phyloP scores from a whole-genome alignment of 1,284 basidiomycete species.

The Microbotryum silenes-acaulis region DNA sequence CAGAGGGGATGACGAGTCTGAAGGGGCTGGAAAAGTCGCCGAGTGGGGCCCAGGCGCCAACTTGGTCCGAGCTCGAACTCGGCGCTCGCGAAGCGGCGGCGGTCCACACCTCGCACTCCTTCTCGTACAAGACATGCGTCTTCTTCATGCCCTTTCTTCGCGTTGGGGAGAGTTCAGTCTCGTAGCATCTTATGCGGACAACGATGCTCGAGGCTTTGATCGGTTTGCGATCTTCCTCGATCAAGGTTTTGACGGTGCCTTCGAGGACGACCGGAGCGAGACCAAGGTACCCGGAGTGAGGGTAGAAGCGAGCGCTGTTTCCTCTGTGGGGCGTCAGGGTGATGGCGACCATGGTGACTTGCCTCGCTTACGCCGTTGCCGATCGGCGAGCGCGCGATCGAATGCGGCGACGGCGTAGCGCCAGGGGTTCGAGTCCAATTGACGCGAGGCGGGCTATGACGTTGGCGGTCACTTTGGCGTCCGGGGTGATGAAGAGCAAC shows the following conservation, averaged over 20 bases:
- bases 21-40: constrained; percentile 61
- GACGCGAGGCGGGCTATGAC: too few relatives aligned
- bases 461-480: too few relatives aligned
- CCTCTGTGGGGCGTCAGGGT: constrained; percentile 44
- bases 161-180: constrained; percentile 56
- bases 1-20: constrained; percentile 57
- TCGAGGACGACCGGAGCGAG: constrained; percentile 67
- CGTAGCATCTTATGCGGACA: constrained; percentile 67
- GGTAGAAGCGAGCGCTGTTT: constrained; percentile 60
- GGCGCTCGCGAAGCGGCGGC: neutral
- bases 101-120: constrained; percentile 43
- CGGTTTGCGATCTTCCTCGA: constrained; percentile 59
- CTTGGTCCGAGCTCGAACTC: neutral
- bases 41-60: neutral
- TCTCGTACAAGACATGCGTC: constrained; percentile 59
- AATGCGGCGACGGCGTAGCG: too few relatives aligned
- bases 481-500: too few relatives aligned
- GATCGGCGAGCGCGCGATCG: neutral
- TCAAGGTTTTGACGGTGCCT: constrained; percentile 61
- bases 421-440: too few relatives aligned
- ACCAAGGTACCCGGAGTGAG: constrained; percentile 65
- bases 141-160: constrained; percentile 49
- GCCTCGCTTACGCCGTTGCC: neutral
- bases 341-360: constrained; percentile 32
- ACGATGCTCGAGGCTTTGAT: constrained; percentile 56